Percentiles rank a stretch among this genome's conserved stretches.
Evolutionary conservation across 306 rosid species (phyloP).

Genomic region (Luffa aegyptiaca): DNA sequence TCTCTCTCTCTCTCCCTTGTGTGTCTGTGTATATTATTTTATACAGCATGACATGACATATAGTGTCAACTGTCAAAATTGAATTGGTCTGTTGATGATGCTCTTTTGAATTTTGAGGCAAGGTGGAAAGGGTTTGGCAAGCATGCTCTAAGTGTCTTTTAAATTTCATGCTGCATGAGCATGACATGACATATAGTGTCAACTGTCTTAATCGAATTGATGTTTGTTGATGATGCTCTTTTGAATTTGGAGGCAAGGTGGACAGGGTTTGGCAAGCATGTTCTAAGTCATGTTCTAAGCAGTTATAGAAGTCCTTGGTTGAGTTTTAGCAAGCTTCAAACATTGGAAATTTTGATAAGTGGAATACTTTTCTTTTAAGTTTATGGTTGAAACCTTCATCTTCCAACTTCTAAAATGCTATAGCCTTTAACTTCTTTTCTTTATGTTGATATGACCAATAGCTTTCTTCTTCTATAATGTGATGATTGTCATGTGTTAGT

Average conservation of each 20-base stretch:
- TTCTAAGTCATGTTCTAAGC: background rate
- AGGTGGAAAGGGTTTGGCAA: background rate
- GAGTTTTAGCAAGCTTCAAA: background rate
- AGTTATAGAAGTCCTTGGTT: background rate
- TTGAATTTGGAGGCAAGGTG: background rate
- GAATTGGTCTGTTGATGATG: background rate
- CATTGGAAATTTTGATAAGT: background rate
- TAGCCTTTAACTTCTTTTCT: background rate
- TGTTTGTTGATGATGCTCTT: background rate
- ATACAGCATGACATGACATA: background rate
- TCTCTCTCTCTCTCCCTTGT: background rate
- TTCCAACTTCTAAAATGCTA: background rate
- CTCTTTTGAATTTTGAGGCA: background rate
- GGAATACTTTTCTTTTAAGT: background rate
- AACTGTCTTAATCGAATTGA: background rate
- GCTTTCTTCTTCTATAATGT: background rate
- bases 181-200: background rate
- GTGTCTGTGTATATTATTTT: background rate
- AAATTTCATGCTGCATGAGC: too few relatives aligned
- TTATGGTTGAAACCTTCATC: background rate
- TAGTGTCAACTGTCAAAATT: background rate
- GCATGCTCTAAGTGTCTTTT: background rate
- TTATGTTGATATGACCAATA: background rate
- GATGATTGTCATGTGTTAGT: background rate
- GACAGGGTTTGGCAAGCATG: background rate